Evolutionary conservation across 2,329 filamentous ascomycete genomes (phyloP), one percentile per base, ranked within the genome.

Genomic region (Fusarium odoratissimum): DNA sequence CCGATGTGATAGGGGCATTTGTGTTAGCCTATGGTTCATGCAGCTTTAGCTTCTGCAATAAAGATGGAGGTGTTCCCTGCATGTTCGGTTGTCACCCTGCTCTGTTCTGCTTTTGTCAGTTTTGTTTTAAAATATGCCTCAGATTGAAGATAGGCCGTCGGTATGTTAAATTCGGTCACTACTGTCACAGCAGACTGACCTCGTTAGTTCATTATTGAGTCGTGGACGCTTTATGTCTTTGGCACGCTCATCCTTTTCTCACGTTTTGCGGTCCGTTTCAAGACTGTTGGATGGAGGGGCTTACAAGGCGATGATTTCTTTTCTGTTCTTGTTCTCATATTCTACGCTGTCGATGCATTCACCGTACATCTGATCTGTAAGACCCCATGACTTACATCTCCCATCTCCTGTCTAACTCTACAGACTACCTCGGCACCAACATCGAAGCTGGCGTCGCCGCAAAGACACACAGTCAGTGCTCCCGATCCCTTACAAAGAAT

Each of bases 221-320:
- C 73, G 14, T 82, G 80, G 80, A 37, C 71, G 2, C 73, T 81
- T 25, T 84, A 79, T 46, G 77, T 65, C 4, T 55, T 82, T 31
- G 82, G 82, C 3, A 72, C 77, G 6, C 14, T 74, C 6, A 70
- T 83, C 16, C 62, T 85, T 1, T n/a, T 79, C 3, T 31, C 77
- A 6, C 79, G 83, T 7, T 82, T 80, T 23, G 72, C 63, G 19
- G 80, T 84, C 8, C 79, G 83, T 2, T 58, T 83, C 21, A 80
- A 81, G 5, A 81, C 80, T 0, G 82, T 83, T 3, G 83, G 83
- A 5, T 56, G 79, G 33, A 76, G 78, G n/a, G 78, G 81, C 2
- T 72, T 84, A 6, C 77, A 80, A 28, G 80, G 82, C 10, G 83
- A 85, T 66, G 82, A 84, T 58, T 79, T 80, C 16, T 78, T 84